Conservation (phyloP, 2,329 filamentous ascomycete genomes). For the Epichloe aotearoae region DNA sequence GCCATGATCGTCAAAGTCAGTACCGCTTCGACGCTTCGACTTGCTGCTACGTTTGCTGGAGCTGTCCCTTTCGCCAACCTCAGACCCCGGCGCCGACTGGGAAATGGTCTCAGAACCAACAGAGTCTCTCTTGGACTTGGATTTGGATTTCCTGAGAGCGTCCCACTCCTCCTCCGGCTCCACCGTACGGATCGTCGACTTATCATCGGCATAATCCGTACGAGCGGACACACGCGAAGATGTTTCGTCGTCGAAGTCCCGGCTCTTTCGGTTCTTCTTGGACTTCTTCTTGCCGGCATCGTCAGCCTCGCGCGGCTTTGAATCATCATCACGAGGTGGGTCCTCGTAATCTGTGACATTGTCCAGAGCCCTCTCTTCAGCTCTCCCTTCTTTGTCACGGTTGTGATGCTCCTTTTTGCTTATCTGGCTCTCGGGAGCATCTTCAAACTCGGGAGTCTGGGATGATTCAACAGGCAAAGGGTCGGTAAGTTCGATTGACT, state of each 20-base stretch:
- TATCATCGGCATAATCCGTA: conserved; percentile 17
- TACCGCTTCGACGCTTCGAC: conserved; percentile 23
- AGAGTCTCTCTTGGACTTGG: conserved; percentile 22
- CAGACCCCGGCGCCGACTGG: conserved; percentile 21
- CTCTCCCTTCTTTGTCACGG: conserved; percentile 25
- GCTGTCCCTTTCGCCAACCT: conserved; percentile 20
- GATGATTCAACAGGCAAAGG: conserved; percentile 1
- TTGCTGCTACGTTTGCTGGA: conserved; percentile 27
- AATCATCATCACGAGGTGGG: conserved; percentile 7
- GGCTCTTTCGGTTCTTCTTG: conserved; percentile 17
- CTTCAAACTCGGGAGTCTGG: conserved; percentile 10
- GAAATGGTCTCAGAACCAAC: conserved; percentile 19
- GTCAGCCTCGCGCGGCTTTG: conserved; percentile 10
- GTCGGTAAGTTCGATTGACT: conserved; percentile 6
- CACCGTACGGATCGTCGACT: conserved; percentile 6
- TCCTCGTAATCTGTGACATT: conserved; percentile 13
- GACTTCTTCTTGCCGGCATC: conserved; percentile 12
- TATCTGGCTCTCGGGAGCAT: conserved; percentile 13
- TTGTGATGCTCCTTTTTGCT: conserved; percentile 26
- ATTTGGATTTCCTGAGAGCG: conserved; percentile 19
- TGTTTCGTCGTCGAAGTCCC: conserved; percentile 15
- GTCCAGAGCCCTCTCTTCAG: conserved; percentile 12
- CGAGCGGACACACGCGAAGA: conserved; percentile 16
- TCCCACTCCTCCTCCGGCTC: conserved; percentile 23
- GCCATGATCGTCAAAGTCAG: conserved; percentile 19